Percentiles rank a stretch among this genome's conserved stretches.
Evolutionary conservation across 106 monocot genomes (phyloP).

Genomic region (Phalaenopsis aphrodite): DNA sequence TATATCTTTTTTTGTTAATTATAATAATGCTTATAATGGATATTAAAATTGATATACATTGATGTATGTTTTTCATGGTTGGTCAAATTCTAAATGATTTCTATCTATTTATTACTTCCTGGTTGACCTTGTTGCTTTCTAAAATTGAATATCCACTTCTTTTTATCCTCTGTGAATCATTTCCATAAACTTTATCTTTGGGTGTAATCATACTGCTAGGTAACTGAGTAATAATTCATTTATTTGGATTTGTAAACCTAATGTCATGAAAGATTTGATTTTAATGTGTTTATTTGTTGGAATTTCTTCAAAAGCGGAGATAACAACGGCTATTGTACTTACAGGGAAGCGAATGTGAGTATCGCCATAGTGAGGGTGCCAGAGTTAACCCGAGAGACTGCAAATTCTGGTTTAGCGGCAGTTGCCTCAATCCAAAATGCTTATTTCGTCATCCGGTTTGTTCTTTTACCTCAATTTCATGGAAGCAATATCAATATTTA

Average conservation of each 20-base stretch:
- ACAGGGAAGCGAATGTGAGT: conserved; percentile 87
- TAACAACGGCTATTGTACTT: background rate
- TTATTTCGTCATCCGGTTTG: conserved; percentile 80
- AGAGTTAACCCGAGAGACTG: conserved; percentile 80
- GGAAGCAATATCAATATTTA: background rate
- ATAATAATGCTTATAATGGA: no score
- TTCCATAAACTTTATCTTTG: background rate
- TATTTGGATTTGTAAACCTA: background rate
- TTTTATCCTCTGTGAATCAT: background rate
- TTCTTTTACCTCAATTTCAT: background rate
- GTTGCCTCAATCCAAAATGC: conserved; percentile 80
- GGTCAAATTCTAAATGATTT: background rate
- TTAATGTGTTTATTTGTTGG: background rate
- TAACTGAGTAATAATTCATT: background rate
- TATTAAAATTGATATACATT: no score
- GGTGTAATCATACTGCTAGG: background rate
- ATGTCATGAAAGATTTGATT: background rate
- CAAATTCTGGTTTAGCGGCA: conserved; percentile 68
- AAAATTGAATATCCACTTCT: background rate
- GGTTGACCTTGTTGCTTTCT: background rate
- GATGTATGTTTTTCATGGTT: no score
- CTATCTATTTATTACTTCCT: background rate
- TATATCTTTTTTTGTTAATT: no score
- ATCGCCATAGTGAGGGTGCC: conserved; percentile 73
- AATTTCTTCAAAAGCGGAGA: background rate